These are phyloP conservation scores for Lepidium africanum DNA, from an alignment of 345 rosid species.

Conservation along the genomic window DNA sequence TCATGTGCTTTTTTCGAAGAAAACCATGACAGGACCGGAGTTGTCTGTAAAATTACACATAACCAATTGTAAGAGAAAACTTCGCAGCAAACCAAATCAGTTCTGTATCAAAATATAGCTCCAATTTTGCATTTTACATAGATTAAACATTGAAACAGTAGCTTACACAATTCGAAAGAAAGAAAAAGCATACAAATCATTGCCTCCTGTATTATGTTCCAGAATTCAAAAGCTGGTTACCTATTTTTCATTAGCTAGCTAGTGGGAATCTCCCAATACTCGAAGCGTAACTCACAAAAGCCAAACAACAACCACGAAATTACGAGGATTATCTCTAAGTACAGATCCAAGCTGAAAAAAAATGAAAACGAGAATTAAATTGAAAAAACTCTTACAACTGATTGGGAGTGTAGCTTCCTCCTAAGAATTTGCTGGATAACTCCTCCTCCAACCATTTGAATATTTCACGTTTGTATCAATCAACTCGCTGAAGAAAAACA, in stretches of 20 bases:
- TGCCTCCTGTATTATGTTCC: not conserved
- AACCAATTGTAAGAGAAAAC: conserved; percentile 10
- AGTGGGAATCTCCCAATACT: not conserved
- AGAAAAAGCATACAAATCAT: not conserved
- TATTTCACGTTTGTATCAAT: conserved; percentile 28
- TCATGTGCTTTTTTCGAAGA: conserved; percentile 61
- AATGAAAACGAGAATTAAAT: not conserved
- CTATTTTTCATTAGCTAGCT: not conserved
- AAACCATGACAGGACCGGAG: conserved; percentile 48
- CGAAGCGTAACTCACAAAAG: not conserved
- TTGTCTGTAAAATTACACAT: conserved; percentile 37
- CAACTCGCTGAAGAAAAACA: conserved; percentile 21
- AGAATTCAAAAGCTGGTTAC: not conserved
- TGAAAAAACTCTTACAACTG: conserved; percentile 40
- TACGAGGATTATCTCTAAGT: not conserved
- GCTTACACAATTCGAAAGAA: not conserved
- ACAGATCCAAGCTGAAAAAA: conserved; percentile 9
- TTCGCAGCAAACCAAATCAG: not conserved
- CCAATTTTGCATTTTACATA: not conserved
- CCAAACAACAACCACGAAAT: not conserved
- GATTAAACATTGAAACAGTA: not conserved
- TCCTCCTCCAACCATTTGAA: conserved; percentile 88
- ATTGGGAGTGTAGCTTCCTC: conserved; percentile 65
- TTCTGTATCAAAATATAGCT: not conserved
- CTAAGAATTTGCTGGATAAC: conserved; percentile 82